Evolutionary conservation across 305 asterid genomes (phyloP).

Genomic region (Rubia balearica): DNA sequence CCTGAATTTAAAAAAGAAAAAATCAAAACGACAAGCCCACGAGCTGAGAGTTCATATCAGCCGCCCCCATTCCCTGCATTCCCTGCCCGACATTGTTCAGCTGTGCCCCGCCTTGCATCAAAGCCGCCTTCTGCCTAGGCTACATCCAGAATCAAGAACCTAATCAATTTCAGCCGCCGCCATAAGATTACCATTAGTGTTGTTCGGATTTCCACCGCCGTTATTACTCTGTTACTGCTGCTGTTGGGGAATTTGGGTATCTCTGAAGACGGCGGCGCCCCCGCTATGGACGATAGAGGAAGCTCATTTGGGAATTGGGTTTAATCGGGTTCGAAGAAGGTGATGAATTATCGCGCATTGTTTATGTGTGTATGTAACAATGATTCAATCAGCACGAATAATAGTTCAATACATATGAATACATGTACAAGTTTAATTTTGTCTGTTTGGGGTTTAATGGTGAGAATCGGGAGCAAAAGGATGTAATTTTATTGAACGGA

Average conservation of each 20-base stretch:
- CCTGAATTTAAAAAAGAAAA: too few relatives aligned
- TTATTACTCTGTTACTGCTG: slow-evolving; percentile 28
- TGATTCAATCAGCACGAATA: background rate
- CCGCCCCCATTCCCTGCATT: slow-evolving; percentile 72
- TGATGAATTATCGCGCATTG: slow-evolving; percentile 58
- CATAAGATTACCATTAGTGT: slow-evolving; percentile 35
- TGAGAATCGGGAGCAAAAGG: background rate
- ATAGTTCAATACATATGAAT: background rate
- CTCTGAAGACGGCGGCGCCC: slow-evolving; percentile 30
- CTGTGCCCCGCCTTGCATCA: slow-evolving; percentile 79
- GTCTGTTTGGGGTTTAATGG: background rate
- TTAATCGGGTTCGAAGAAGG: slow-evolving; percentile 53
- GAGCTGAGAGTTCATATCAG: slow-evolving; percentile 62
- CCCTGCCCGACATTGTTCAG: slow-evolving; percentile 73
- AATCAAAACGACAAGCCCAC: too few relatives aligned
- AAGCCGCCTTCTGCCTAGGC: slow-evolving; percentile 76
- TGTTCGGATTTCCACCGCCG: slow-evolving; percentile 18
- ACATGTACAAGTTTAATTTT: background rate
- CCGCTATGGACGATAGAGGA: slow-evolving; percentile 17
- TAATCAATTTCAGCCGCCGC: slow-evolving; percentile 23
- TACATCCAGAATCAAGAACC: slow-evolving; percentile 31
- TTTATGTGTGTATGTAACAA: background rate
- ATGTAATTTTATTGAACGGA: too few relatives aligned
- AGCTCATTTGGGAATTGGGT: slow-evolving; percentile 25
- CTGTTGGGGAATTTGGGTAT: slow-evolving; percentile 25